Evolutionary conservation across 2,329 filamentous ascomycete genomes (phyloP).

Genomic region (Canariomyces notabilis): DNA sequence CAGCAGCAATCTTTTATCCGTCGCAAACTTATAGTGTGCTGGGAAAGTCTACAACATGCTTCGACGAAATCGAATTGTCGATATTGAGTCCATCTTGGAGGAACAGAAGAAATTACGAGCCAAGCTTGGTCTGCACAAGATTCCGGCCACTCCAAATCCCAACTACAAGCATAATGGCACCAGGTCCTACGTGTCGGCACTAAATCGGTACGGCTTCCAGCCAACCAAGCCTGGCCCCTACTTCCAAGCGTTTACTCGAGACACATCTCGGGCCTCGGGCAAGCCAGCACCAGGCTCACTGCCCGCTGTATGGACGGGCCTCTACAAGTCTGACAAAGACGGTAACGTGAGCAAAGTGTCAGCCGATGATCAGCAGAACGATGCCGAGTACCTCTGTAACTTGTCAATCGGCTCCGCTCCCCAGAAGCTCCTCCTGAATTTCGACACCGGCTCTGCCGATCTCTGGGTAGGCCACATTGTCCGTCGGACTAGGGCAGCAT

Average conservation of each 20-base stretch:
- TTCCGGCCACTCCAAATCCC: slow-evolving; percentile 51
- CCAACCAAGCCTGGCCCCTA: slow-evolving; percentile 61
- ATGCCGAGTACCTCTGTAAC: slow-evolving; percentile 59
- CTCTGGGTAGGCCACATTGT: slow-evolving; percentile 51
- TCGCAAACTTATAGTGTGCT: too few relatives aligned
- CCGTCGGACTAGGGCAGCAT: not conserved
- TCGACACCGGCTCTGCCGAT: slow-evolving; percentile 68
- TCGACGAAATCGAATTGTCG: too few relatives aligned
- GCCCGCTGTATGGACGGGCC: slow-evolving; percentile 40
- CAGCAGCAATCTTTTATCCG: too few relatives aligned
- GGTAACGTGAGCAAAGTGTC: slow-evolving; percentile 43
- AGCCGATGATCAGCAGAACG: slow-evolving; percentile 62
- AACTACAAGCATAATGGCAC: slow-evolving; percentile 55
- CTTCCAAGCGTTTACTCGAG: slow-evolving; percentile 42
- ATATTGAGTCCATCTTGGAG: slow-evolving; percentile 33
- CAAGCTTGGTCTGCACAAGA: slow-evolving; percentile 38
- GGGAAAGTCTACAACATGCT: too few relatives aligned
- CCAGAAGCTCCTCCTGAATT: slow-evolving; percentile 58
- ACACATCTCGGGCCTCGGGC: slow-evolving; percentile 22
- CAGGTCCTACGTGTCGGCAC: slow-evolving; percentile 58
- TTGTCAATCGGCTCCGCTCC: slow-evolving; percentile 60
- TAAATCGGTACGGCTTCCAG: slow-evolving; percentile 59
- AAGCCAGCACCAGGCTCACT: slow-evolving; percentile 39
- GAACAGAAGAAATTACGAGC: slow-evolving; percentile 33
- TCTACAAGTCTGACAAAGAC: slow-evolving; percentile 41